Percentiles rank a stretch among this genome's conserved stretches.
These are phyloP conservation scores for bread wheat (Triticum aestivum) DNA, from an alignment of 176 grass and related monocot species.

Conservation along the genomic window DNA sequence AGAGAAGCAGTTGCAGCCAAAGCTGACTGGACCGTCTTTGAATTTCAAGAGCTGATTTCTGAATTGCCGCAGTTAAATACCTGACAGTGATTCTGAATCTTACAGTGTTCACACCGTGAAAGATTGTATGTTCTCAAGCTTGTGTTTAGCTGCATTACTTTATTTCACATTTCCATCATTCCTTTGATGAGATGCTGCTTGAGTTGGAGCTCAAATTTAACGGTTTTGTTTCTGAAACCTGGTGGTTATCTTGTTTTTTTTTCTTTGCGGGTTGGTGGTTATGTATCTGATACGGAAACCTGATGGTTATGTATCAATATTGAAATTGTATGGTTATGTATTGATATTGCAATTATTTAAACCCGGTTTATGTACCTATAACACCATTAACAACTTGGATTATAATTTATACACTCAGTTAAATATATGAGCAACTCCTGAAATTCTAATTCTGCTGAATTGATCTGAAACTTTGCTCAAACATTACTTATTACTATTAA, in stretches of 20 bases:
- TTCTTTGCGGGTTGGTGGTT: neutral
- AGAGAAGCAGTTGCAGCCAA: constrained; percentile 55
- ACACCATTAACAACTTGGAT: neutral
- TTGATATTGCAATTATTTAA: neutral
- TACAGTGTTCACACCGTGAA: neutral
- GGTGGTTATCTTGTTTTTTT: neutral
- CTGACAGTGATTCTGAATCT: neutral
- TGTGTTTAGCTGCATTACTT: neutral
- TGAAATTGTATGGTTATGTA: neutral
- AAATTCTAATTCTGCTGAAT: no score
- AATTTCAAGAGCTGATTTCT: constrained; percentile 49
- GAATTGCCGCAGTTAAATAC: constrained; percentile 27
- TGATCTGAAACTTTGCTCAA: no score
- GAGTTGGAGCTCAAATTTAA: neutral
- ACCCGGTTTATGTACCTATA: neutral
- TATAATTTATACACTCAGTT: neutral
- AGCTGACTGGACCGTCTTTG: constrained; percentile 57
- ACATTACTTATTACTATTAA: no score
- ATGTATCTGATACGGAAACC: neutral
- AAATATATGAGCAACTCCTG: no score
- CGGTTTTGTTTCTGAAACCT: neutral
- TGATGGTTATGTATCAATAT: neutral
- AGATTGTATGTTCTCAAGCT: neutral
- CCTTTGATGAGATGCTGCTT: neutral
- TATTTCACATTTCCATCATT: neutral